These are phyloP conservation scores for Symbiotaphrina buchneri DNA, from an alignment of 495 filamentous ascomycete species.

Conservation along the genomic window DNA sequence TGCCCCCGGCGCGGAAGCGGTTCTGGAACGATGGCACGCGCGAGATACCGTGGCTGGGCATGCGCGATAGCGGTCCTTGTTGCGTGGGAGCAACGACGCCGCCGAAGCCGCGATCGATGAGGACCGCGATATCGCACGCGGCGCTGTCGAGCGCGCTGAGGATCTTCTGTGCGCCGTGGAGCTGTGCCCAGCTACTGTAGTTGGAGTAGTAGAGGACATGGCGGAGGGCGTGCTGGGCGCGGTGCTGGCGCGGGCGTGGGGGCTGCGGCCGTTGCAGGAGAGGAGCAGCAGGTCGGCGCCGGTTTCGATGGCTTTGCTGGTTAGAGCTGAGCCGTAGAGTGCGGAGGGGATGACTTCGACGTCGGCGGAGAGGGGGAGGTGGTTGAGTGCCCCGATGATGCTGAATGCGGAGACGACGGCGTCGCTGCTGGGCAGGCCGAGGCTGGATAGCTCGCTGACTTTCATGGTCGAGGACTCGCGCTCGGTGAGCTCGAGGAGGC, in stretches of 20 bases:
- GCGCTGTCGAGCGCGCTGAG: conserved; percentile 34
- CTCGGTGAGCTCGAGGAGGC: conserved; percentile 74
- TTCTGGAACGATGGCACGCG: conserved; percentile 12
- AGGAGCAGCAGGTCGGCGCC: conserved; percentile 64
- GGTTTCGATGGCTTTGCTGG: conserved; percentile 38
- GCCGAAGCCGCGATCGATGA: conserved; percentile 56
- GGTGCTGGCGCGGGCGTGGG: conserved; percentile 14
- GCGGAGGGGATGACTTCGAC: conserved; percentile 54
- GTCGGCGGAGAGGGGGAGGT: conserved; percentile 62
- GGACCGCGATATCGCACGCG: conserved; percentile 49
- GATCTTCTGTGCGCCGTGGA: conserved; percentile 23
- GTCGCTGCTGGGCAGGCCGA: conserved; percentile 50
- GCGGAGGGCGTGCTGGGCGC: conserved; percentile 24
- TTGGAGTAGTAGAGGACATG: conserved; percentile 36
- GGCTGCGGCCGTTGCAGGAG: conserved; percentile 66
- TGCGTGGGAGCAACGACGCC: conserved; percentile 18
- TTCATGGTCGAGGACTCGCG: conserved; percentile 92
- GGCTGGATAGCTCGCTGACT: conserved; percentile 62
- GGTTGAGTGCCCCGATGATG: conserved; percentile 67
- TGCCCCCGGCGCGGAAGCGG: background rate
- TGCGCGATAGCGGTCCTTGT: conserved; percentile 14
- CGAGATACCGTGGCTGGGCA: conserved; percentile 12
- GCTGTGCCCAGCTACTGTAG: conserved; percentile 5
- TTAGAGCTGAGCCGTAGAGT: conserved; percentile 58
- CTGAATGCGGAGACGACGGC: conserved; percentile 84